phyloP scores from a whole-genome alignment of 257 asterid species.

The Craterostigma plantagineum region DNA sequence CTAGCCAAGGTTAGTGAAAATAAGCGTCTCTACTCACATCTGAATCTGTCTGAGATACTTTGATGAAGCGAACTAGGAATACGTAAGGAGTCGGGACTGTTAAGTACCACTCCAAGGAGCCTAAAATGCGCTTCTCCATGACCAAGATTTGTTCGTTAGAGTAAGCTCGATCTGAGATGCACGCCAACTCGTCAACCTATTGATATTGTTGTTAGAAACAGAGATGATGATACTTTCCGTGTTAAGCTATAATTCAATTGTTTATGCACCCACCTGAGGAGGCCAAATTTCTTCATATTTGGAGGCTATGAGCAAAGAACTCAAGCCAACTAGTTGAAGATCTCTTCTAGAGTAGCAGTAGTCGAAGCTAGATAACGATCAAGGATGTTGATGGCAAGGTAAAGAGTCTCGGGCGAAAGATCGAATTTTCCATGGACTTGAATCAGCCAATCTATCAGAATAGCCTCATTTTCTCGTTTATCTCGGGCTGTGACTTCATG shows the following conservation, averaged over 20 bases:
- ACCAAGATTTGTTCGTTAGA: slow-evolving; percentile 33
- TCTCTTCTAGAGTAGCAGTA: slow-evolving; percentile 33
- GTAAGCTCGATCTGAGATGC: slow-evolving; percentile 55
- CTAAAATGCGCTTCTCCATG: slow-evolving; percentile 72
- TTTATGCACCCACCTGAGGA: slow-evolving; percentile 37
- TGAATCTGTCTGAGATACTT: slow-evolving; percentile 1
- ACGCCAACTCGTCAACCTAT: slow-evolving; percentile 15
- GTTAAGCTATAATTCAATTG: too few relatives aligned
- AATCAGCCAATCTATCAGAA: slow-evolving; percentile 72
- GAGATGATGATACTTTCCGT: too few relatives aligned
- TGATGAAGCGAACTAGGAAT: slow-evolving; percentile 65
- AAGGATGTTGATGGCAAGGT: slow-evolving; percentile 58
- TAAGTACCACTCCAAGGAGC: slow-evolving; percentile 51
- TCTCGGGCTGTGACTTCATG: slow-evolving; percentile 63
- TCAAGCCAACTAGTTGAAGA: slow-evolving; percentile 62
- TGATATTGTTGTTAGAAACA: not conserved
- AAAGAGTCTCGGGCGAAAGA: slow-evolving; percentile 72
- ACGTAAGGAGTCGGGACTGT: slow-evolving; percentile 88
- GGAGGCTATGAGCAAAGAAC: slow-evolving; percentile 82
- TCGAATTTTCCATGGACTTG: slow-evolving; percentile 78
- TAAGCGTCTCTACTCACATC: slow-evolving; percentile 1
- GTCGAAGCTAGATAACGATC: slow-evolving; percentile 52
- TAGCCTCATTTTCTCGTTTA: slow-evolving; percentile 68
- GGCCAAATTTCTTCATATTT: slow-evolving; percentile 98
- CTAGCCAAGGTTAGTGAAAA: not conserved